phyloP scores from a whole-genome alignment of 345 rosid genomes.

The Turritis glabra region DNA sequence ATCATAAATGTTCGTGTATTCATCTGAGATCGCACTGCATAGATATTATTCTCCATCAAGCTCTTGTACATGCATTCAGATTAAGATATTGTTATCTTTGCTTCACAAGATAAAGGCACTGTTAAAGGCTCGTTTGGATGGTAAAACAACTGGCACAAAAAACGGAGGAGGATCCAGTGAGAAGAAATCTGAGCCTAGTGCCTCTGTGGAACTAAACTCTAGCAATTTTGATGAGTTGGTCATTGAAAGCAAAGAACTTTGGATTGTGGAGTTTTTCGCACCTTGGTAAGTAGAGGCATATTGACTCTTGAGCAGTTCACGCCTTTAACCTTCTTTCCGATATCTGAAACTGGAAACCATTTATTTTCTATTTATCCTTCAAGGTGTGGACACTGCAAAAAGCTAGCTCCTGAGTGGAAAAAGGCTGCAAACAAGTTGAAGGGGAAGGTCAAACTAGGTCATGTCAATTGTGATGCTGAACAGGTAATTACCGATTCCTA shows the following conservation, averaged over 20 bases:
- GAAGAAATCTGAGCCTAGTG: conserved; percentile 75
- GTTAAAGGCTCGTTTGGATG: conserved; percentile 79
- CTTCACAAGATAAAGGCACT: conserved; percentile 70
- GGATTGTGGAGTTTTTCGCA: conserved; percentile 96
- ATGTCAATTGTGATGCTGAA: conserved; percentile 86
- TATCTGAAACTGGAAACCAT: conserved; percentile 14
- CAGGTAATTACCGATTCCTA: conserved; percentile 61
- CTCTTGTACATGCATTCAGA: neutral
- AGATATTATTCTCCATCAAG: neutral
- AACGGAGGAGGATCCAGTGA: conserved; percentile 57
- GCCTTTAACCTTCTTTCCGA: neutral
- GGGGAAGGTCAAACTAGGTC: conserved; percentile 96
- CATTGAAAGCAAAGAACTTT: conserved; percentile 81
- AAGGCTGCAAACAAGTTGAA: conserved; percentile 82
- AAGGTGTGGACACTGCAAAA: conserved; percentile 99
- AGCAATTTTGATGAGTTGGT: conserved; percentile 85
- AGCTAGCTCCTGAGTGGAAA: conserved; percentile 97
- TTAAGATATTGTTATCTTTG: neutral
- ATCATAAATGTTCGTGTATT: neutral
- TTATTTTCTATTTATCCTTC: neutral
- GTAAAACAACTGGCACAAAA: conserved; percentile 71
- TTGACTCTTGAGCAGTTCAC: neutral
- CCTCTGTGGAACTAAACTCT: conserved; percentile 73
- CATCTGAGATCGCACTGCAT: neutral
- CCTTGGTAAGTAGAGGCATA: conserved; percentile 66